phyloP scores from a whole-genome alignment of 2,329 filamentous ascomycete species.

The Penicillium sp. region DNA sequence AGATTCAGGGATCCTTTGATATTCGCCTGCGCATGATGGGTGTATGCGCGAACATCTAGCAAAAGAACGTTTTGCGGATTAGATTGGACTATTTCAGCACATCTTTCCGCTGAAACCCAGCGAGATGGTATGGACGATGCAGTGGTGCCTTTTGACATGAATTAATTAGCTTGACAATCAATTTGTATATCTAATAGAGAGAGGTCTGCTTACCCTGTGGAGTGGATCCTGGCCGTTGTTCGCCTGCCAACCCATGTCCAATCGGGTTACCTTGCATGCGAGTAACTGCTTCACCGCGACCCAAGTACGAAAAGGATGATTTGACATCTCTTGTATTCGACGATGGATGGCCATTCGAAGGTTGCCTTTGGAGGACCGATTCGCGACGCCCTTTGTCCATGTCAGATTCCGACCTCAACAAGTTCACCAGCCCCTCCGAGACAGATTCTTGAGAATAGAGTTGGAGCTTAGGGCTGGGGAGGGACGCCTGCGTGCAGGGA shows the following conservation, averaged over 20 bases:
- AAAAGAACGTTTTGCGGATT: conserved; percentile 65
- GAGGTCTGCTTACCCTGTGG: conserved; percentile 14
- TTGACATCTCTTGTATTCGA: background rate
- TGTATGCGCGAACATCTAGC: conserved; percentile 83
- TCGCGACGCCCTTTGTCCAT: conserved; percentile 24
- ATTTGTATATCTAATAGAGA: background rate
- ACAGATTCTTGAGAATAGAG: conserved; percentile 66
- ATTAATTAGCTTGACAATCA: conserved; percentile 6
- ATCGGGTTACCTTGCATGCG: background rate
- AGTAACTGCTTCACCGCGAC: background rate
- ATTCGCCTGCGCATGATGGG: conserved; percentile 75
- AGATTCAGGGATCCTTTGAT: conserved; percentile 84
- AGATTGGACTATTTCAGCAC: conserved; percentile 62
- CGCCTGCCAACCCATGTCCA: conserved; percentile 1
- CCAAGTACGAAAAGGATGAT: background rate
- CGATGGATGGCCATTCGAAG: conserved; percentile 17
- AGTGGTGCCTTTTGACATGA: background rate
- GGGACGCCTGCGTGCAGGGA: conserved; percentile 68
- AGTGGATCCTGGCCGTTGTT: conserved; percentile 3
- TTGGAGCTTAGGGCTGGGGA: conserved; percentile 52
- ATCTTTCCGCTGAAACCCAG: conserved; percentile 56
- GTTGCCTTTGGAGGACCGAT: conserved; percentile 23
- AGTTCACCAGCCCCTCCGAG: conserved; percentile 77
- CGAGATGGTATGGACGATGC: conserved; percentile 21
- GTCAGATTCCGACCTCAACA: conserved; percentile 55